A percentile compares a stretch with the other conserved stretches of the same genome.
Evolutionary conservation across 2,329 filamentous ascomycete species (phyloP).

Genomic region (Exophiala dermatitidis): DNA sequence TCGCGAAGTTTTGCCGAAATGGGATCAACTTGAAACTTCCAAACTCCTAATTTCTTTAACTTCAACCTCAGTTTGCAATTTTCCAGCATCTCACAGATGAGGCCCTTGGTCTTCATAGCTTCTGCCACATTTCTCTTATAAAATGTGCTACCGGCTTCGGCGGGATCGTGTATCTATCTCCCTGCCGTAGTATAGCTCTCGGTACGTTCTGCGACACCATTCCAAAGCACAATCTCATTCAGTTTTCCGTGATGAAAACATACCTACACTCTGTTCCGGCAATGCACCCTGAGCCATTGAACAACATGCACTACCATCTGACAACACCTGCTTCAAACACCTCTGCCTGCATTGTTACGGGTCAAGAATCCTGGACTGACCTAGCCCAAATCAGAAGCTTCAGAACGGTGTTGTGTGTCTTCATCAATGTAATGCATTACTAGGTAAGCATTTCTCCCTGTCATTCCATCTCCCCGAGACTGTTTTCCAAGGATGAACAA

Average conservation of each 20-base stretch:
- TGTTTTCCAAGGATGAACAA: conserved; percentile 40
- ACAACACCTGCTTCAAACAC: conserved; percentile 24
- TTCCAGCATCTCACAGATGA: no score
- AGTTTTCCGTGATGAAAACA: conserved; percentile 31
- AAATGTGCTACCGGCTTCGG: not conserved
- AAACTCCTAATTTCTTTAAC: no score
- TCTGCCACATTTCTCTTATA: no score
- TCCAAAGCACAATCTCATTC: no score
- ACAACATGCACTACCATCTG: conserved; percentile 59
- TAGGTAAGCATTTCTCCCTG: not conserved
- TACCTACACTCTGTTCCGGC: conserved; percentile 47
- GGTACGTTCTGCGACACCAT: no score
- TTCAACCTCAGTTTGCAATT: no score
- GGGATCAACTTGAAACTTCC: no score
- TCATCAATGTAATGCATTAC: not conserved
- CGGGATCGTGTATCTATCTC: no score
- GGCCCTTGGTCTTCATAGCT: no score
- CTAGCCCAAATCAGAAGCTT: not conserved
- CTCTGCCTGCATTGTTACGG: not conserved
- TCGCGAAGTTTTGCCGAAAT: no score
- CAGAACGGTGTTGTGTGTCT: no score
- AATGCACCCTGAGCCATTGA: conserved; percentile 49
- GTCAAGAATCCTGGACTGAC: not conserved
- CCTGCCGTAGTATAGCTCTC: no score
- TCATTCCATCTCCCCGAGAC: not conserved